phyloP scores from a whole-genome alignment of 257 asterid genomes.

The Solanum pimpinellifolium region DNA sequence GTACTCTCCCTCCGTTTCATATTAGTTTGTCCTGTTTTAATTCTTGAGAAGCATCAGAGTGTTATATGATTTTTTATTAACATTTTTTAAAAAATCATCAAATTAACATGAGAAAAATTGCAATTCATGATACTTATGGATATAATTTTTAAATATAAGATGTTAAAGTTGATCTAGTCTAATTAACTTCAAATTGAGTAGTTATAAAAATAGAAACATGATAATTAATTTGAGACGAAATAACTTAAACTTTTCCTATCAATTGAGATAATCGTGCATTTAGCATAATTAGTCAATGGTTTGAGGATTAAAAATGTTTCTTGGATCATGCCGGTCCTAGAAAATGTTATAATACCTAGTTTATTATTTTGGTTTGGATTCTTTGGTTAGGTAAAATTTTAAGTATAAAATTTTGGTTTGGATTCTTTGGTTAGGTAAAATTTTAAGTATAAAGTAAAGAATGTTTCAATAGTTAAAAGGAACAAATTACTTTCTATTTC shows the following conservation, averaged over 20 bases:
- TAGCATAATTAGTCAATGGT: not conserved
- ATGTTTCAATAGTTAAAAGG: too few species aligned
- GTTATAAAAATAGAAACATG: not conserved
- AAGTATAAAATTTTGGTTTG: too few species aligned
- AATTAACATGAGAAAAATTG: not conserved
- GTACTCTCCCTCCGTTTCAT: not conserved
- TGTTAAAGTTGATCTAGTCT: not conserved
- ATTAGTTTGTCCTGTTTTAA: not conserved
- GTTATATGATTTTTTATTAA: not conserved
- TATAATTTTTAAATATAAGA: not conserved
- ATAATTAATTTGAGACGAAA: not conserved
- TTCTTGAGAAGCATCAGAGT: rapidly evolving
- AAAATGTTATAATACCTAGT: not conserved
- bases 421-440: too few species aligned
- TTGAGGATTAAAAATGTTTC: not conserved
- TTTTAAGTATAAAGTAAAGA: too few species aligned
- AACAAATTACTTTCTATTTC: too few species aligned
- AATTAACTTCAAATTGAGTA: not conserved
- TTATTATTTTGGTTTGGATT: not conserved
- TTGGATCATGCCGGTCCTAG: not conserved
- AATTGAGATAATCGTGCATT: not conserved
- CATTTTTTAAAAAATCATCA: not conserved
- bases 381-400: not conserved
- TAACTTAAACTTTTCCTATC: not conserved
- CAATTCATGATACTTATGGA: not conserved